Conservation (phyloP, 1,139 yeast genomes). For the Trichomonascaceae sp. region DNA sequence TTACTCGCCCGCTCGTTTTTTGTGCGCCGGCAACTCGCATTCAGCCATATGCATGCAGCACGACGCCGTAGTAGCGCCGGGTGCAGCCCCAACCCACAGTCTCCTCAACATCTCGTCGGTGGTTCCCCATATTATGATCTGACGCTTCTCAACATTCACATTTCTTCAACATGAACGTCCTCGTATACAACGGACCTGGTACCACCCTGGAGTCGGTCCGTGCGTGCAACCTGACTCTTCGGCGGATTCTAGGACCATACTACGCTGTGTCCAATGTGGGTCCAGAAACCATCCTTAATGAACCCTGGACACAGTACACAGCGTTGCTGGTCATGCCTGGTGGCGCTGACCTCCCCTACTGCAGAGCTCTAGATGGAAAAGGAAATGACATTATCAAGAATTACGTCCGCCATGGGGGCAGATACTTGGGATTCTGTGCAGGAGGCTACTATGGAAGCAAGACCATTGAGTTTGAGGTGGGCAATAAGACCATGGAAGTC, state of each 20-base stretch:
- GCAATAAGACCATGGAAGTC: constrained; percentile 58
- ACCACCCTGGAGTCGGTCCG: constrained; percentile 77
- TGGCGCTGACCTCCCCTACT: constrained; percentile 88
- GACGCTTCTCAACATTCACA: no score
- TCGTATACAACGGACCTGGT: constrained; percentile 75
- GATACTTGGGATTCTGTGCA: constrained; percentile 83
- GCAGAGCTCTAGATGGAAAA: constrained; percentile 53
- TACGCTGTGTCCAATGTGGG: constrained; percentile 74
- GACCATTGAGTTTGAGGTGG: constrained; percentile 73
- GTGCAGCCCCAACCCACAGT: no score
- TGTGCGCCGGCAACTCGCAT: no score
- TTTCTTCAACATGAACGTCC: constrained; percentile 56
- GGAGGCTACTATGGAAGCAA: constrained; percentile 83
- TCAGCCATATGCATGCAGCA: no score
- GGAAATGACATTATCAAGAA: constrained; percentile 49
- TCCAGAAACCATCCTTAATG: constrained; percentile 47
- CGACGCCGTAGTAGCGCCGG: no score
- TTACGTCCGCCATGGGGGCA: constrained; percentile 70
- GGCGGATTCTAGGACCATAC: constrained; percentile 68
- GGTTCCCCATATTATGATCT: no score
- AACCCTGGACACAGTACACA: constrained; percentile 83
- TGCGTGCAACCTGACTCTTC: constrained; percentile 65
- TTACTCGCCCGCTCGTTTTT: no score
- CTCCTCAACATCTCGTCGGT: no score
- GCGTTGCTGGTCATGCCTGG: constrained; percentile 82